These are phyloP conservation scores for Beauveria asiatica DNA, from an alignment of 2,329 filamentous ascomycete genomes.

Conservation along the genomic window DNA sequence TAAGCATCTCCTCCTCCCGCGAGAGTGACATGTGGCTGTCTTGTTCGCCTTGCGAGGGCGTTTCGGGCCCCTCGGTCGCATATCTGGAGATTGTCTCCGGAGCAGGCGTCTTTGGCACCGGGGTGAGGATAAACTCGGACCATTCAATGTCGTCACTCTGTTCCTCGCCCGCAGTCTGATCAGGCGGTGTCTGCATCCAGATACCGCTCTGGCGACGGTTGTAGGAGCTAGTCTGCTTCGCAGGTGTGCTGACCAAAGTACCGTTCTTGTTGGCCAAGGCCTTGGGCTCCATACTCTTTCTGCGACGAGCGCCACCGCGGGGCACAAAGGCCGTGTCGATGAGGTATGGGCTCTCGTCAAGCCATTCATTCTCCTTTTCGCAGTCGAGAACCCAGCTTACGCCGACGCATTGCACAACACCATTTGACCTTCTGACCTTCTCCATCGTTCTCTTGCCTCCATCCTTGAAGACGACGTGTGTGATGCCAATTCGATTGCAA, in stretches of 20 bases:
- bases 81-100: slow-evolving; percentile 46
- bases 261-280: slow-evolving; percentile 62
- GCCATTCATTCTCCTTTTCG: slow-evolving; percentile 67
- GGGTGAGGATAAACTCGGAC: slow-evolving; percentile 39
- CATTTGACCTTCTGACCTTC: slow-evolving; percentile 64
- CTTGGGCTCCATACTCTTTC: slow-evolving; percentile 75
- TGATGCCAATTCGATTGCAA: slow-evolving; percentile 59
- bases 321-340: slow-evolving; percentile 61
- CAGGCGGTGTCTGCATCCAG: slow-evolving; percentile 48
- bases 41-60: slow-evolving; percentile 30
- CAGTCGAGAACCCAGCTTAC: slow-evolving; percentile 85
- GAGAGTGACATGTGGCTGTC: slow-evolving; percentile 25
- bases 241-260: slow-evolving; percentile 41
- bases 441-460: slow-evolving; percentile 72
- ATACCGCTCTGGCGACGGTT: slow-evolving; percentile 45
- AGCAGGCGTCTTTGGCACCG: slow-evolving; percentile 50
- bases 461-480: slow-evolving; percentile 86
- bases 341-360: slow-evolving; percentile 62
- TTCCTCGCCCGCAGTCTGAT: slow-evolving; percentile 30
- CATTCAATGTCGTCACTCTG: slow-evolving; percentile 33
- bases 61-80: slow-evolving; percentile 41
- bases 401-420: slow-evolving; percentile 76
- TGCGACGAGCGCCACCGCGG: slow-evolving; percentile 60
- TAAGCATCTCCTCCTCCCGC: slow-evolving; percentile 33
- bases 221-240: slow-evolving; percentile 35